Evolutionary conservation across 2,329 filamentous ascomycete genomes (phyloP), one percentile per base, ranked within the genome.

Genomic region (Venturia nashicola): DNA sequence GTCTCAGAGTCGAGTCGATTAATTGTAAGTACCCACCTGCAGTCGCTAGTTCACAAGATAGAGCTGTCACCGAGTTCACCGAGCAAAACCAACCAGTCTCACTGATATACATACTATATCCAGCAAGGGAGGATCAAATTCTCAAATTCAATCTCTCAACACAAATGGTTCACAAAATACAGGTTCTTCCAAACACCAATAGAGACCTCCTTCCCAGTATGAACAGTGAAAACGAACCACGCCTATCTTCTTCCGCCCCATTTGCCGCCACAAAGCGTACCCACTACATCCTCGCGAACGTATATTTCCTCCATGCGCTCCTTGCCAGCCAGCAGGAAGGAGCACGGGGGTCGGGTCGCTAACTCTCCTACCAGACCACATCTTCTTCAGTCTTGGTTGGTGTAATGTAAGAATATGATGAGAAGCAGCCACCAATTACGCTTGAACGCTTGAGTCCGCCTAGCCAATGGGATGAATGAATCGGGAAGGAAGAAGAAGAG

Each of bases 381-480:
- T 8, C 8, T 5, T 34, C 27, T 5, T 34, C 27, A 23, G 9
- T 57, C 3, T 36, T 36, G 36, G 36, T 34, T 57, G 48, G 23
- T 54, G 51, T 57, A 36, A 57, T n/a, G 12, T 51, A 27, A 51
- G 27, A 16, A 57, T 57, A 57, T 36, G n/a, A 36, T 36, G 14
- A 36, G 36, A 27, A 57, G 32, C 27, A 57, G 32, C 27, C 51
- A 36, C 51, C 51, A 6, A 27, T 27, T n/a, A 57, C 32, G 51
- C 51, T 57, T 57, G 51, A 57, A 57, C 51, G 51, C 51, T 57
- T 36, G 51, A 57, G 27, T 57, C 32, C 16, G 51, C 51, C 51
- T 16, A 54, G 16, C 51, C 27, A 57, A 57, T 36, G 27, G 18
- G 36, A 57, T 9, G 51, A 57, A 57, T n/a, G 51, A 20, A 1